These are phyloP conservation scores for Stipa capillata DNA, from an alignment of 176 grass and related monocot genomes.

Conservation along the genomic window DNA sequence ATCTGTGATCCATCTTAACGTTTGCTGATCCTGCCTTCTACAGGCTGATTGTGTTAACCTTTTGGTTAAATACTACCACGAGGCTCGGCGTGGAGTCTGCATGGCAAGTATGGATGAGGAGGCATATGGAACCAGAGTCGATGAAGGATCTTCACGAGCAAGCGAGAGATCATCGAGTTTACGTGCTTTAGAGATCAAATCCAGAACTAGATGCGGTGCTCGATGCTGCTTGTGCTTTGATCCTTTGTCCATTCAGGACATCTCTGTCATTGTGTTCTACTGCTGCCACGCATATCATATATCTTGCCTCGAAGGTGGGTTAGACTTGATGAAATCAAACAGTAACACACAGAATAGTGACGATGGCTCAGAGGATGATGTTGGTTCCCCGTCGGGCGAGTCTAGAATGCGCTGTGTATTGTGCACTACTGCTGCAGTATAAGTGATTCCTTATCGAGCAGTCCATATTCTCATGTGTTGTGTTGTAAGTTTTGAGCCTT, in stretches of 20 bases:
- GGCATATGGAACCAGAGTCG: conserved; percentile 31
- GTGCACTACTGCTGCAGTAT: conserved; percentile 79
- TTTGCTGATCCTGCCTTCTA: conserved; percentile 19
- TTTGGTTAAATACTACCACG: conserved; percentile 88
- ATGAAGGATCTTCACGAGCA: conserved; percentile 30
- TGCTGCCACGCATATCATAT: conserved; percentile 93
- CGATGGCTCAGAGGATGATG: conserved; percentile 37
- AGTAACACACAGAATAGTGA: conserved; percentile 26
- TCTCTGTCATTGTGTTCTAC: conserved; percentile 80
- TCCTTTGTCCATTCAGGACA: conserved; percentile 62
- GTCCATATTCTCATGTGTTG: conserved; percentile 14
- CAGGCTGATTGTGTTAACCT: conserved; percentile 92
- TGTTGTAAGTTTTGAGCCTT: conserved; percentile 48
- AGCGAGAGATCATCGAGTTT: conserved; percentile 36
- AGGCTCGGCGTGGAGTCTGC: conserved; percentile 73
- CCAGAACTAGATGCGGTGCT: conserved; percentile 75
- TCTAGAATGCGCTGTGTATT: conserved; percentile 79
- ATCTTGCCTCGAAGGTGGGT: conserved; percentile 63
- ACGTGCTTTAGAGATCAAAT: conserved; percentile 52
- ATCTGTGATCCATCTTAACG: neutral
- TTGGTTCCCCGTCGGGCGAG: conserved; percentile 20
- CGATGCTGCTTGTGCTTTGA: conserved; percentile 94
- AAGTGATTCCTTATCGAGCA: conserved; percentile 21
- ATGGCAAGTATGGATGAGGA: conserved; percentile 72
- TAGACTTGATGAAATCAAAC: conserved; percentile 57